phyloP scores from a whole-genome alignment of 2,329 filamentous ascomycete species.

The Remersonia thermophila region DNA sequence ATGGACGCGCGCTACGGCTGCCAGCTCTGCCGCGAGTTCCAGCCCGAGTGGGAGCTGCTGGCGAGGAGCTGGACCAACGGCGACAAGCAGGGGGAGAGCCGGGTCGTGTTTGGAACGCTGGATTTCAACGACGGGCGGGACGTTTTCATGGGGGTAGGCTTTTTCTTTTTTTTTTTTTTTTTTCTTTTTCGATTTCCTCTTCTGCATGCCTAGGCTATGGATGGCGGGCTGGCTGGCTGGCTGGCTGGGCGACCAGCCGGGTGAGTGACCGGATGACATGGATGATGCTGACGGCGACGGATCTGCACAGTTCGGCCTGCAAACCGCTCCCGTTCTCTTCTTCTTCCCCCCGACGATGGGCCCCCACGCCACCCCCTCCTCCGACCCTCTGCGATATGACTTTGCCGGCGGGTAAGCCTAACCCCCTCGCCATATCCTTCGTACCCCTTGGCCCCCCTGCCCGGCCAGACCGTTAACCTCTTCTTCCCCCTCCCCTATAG shows the following conservation, averaged over 20 bases:
- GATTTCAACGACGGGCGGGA: constrained; percentile 79
- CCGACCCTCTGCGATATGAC: constrained; percentile 67
- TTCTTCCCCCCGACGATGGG: constrained; percentile 79
- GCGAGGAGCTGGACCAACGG: constrained; percentile 78
- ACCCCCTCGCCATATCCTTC: neutral
- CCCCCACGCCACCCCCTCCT: constrained; percentile 58
- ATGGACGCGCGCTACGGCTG: constrained; percentile 75
- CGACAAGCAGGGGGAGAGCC: constrained; percentile 60
- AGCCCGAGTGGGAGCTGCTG: constrained; percentile 86
- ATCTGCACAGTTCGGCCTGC: constrained; percentile 60
- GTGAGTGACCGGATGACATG: too few species aligned
- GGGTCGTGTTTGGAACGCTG: constrained; percentile 68
- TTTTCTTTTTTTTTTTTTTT: neutral
- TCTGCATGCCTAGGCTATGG: neutral
- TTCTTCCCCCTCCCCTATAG: constrained; percentile 29
- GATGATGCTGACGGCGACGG: too few species aligned
- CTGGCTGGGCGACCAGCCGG: constrained; percentile 6
- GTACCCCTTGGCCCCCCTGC: neutral
- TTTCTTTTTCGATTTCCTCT: too few species aligned
- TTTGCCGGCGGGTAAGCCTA: constrained; percentile 63
- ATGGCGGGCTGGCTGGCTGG: constrained; percentile 1
- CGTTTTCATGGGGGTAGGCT: constrained; percentile 70
- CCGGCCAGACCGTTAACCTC: constrained; percentile 1
- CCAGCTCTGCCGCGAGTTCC: constrained; percentile 76
- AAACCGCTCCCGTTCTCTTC: constrained; percentile 85